Base-by-base conservation (phyloP, 257 asterid genomes). In the Solanum peruvianum region DNA sequence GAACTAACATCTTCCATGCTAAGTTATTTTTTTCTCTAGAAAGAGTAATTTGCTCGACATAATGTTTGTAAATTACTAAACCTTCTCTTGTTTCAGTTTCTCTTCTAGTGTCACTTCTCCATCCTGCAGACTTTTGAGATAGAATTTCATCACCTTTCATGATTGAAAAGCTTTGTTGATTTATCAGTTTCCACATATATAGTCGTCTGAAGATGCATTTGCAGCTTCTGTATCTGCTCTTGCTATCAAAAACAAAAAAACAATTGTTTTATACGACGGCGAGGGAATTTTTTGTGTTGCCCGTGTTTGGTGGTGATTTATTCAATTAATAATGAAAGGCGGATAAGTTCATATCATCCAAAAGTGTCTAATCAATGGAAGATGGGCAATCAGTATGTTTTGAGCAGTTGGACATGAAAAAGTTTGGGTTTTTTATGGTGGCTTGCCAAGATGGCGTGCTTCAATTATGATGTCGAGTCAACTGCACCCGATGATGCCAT, bases 141-240 rank as follows among this genome's bases (percentile, higher is more conserved):
- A 67, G 73, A 35, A 78, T 60, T 18, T 73, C 84, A 62, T 88
- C 71, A 16, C 23, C 60, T 42, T 76, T 56, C 44, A 49, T 78
- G 47, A 16, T 39, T 49, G 60, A 70, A 33, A 44, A 85, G 49
- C 82, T 67, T 76, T 44, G 14, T 88, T 92, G 64, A 66, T 91
- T 67, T 91, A 70, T 85, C 92, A 97, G 99, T 89, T 97, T 91
- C 99, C 99, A 16, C 99, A 97, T 90, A 97, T 97, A 99, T 88
- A 96, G 91, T 99, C 99, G 49, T 94, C 98, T 69, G 99, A 95
- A 91, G 98, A 93, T 92, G 99, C 97, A 67, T 97, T 97, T 91
- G 98, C 97, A 84, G 99, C 98, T 88, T 99, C 98, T 89, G 96
- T 92, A 86, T 97, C 99, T 70, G 98, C 99, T 31, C 98, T 97